These are phyloP conservation scores for Vaccinium vitisidaea DNA, from an alignment of 148 eudicot species.

Conservation along the genomic window DNA sequence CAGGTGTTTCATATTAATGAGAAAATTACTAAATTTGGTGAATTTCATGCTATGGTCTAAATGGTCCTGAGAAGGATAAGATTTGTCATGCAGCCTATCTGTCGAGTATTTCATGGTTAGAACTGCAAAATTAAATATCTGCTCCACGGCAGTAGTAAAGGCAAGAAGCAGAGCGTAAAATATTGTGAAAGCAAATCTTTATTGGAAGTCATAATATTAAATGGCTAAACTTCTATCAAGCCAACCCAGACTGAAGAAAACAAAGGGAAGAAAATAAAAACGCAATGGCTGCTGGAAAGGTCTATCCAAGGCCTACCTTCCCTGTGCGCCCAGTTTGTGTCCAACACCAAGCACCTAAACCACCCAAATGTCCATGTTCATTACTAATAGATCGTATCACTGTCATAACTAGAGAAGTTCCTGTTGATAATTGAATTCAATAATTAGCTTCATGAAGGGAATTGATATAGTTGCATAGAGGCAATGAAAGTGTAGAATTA, in stretches of 20 bases:
- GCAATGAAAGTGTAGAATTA: background rate
- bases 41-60: background rate
- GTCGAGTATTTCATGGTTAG: background rate
- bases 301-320: constrained; percentile 52
- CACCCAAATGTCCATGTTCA: constrained; percentile 75
- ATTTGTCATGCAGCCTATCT: constrained; percentile 1
- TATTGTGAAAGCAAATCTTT: background rate
- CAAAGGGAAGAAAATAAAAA: background rate
- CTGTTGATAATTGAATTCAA: constrained; percentile 33
- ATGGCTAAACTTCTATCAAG: background rate
- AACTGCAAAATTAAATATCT: background rate
- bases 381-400: constrained; percentile 86
- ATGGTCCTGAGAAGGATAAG: background rate
- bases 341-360: constrained; percentile 92
- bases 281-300: background rate
- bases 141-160: background rate
- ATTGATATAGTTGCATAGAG: background rate
- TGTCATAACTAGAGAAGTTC: constrained; percentile 88
- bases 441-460: constrained; percentile 15
- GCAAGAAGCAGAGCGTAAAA: constrained; percentile 14
- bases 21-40: background rate
- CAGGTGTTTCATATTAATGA: background rate
- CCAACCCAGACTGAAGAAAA: background rate
- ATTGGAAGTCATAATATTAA: background rate
- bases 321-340: constrained; percentile 83